Evolutionary conservation across 1,284 basidiomycete genomes (phyloP), one percentile per base, ranked within the genome.

Genomic region (Puccinia coronata): DNA sequence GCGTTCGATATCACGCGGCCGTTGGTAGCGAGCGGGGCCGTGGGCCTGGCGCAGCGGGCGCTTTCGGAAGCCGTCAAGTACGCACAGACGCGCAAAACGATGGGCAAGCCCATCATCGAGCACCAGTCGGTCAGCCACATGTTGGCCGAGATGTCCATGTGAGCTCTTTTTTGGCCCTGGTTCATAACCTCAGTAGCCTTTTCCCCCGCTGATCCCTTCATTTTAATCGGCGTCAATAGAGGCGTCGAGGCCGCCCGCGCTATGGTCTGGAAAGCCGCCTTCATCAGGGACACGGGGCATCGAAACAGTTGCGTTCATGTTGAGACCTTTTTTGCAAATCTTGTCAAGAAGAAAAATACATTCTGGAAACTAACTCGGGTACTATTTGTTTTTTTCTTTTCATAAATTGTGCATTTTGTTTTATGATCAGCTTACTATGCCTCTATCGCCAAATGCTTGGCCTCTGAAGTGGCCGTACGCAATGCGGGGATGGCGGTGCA

Each of bases 121-220:
- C 89, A 90, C 84, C 89, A 89, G 83, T 88, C 88, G 36, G 87
- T 89, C 36, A 88, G 87, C 9, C 89, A 89, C 85, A 88, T 89
- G 86, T 86, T 90, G 6, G 89, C 89, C 20, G 89, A 90, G 82
- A 90, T 90, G 89, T 88, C 89, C 11, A 88, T 89, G 84, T 85
- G 84, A 53, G 8, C 51, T 23, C 51, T 1, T n/a, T 23, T 6
- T 23, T 53, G 43, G 12, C 43, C 12, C 43, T 11, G 43, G 43
- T 18, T 47, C 20, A 47, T 6, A 16, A 47, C 16, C 16, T 47
- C 9, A 47, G 6, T 47, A 47, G 16, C 6, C 6, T 6, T 47
- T 6, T 6, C 43, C 12, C 12, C 12, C 20, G 43, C 43, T 47
- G 12, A 47, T 18, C 12, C 34, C 18, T 43, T 49, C 18, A 14